Base-by-base conservation (phyloP, 148 eudicot species). In the Arbutus unedo region DNA sequence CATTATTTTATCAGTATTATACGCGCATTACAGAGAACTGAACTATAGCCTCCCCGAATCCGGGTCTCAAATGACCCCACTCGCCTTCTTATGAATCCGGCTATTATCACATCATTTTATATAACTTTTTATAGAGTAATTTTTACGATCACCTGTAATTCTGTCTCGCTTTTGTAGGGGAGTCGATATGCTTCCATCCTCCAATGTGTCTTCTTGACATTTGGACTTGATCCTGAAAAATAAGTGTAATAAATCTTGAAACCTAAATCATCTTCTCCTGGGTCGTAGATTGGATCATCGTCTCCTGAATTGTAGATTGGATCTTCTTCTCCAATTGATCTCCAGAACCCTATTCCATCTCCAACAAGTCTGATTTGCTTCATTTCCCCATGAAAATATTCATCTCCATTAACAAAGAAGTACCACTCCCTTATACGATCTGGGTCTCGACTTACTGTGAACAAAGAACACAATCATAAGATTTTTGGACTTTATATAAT, bases 341-440 rank as follows among this genome's bases (percentile, higher is more conserved):
- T 75, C 78, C 78, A 75, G 21, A 21, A 75, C 15, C 78, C 56
- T 75, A 11, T 21, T 75, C 21, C 78, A n/a, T 75, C 6, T 49
- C 56, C 78, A 49, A 75, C 59, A 3, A 50, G 18, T 11, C 18
- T 2, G 13, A 23, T 50, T 50, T 9, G 4, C 4, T 51, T 23
- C 6, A 18, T 75, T 9, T 5, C 59, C 1, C 43, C 18, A 51
- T 9, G 11, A 25, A 49, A 50, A 4, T 75, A 9, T 25, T 75
- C 44, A 3, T 51, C 59, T 3, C 18, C 2, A 44, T 21, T 57
- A 75, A 49, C 7, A 25, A 75, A 75, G 38, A 50, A 75, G 59
- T 75, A 75, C 57, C 59, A 75, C 1, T 75, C 59, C 23, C 15
- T 23, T 51, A 4, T 59, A 10, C 3, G 3, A 41, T 3, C n/a